Base-by-base conservation (phyloP, 495 filamentous ascomycete genomes). In the Antarctomyces pellizariae region DNA sequence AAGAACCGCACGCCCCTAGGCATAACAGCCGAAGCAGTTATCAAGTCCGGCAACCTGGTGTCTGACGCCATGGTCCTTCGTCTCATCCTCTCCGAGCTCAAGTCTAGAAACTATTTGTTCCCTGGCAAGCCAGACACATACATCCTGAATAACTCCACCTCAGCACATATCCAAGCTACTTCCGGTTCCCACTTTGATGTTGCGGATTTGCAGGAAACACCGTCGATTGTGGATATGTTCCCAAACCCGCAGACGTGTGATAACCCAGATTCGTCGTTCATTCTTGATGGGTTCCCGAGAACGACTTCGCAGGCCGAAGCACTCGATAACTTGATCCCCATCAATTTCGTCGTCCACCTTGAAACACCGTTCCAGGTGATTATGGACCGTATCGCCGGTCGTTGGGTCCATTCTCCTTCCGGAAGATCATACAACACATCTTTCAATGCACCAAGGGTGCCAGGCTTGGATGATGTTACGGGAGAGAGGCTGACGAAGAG, bases 201-300 rank as follows among this genome's bases (percentile, higher is more conserved):
- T n/a, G n/a, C n/a, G n/a, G n/a, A n/a, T n/a, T n/a, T n/a, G n/a
- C n/a, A n/a, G n/a, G 36, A 38, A 16, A 29, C 34, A 16, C 33
- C 36, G 7, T 38, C 5, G 16, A 9, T 26, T 25, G 25, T 25
- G 5, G 14, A 33, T 18, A 6, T 23, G 11, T 14, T 16, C 14
- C 11, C 26, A 16, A 34, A 29, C 29, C 32, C 52, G 9, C 52
- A 46, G 17, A 44, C 64, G 25, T 69, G 67, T 24, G 60, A 86
- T 24, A 62, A 67, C 32, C 69, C 86, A 0, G 52, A 64, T 7
- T 76, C 83, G 12, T 90, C 78, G 9, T 97, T 95, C 47, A 68
- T 97, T 34, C 72, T 97, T 25, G 86, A 97, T 45, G 86, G 86
- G 12, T 97, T 95, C 49, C 86, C 86, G 3, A 75, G 86, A 33